These are phyloP conservation scores for Lentinula sp. DNA, from an alignment of 768 basidiomycete species.

Conservation along the genomic window DNA sequence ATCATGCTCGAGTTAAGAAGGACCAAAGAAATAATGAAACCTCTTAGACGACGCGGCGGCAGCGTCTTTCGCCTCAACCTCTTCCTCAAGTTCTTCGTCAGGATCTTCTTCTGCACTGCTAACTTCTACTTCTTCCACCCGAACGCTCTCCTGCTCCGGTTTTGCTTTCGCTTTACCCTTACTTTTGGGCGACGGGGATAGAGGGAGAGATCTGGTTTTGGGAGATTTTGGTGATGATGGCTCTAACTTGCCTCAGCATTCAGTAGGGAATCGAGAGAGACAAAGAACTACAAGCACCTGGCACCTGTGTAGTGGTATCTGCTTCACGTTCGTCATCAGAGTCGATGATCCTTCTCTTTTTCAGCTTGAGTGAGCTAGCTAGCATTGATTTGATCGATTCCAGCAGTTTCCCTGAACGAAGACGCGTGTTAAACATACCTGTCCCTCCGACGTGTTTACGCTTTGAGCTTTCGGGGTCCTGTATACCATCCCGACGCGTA, in stretches of 20 bases:
- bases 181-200: constrained; percentile 4
- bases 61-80: constrained; percentile 26
- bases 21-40: constrained; percentile 30
- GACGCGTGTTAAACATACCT: background rate
- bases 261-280: background rate
- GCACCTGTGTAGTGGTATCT: background rate
- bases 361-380: constrained; percentile 29
- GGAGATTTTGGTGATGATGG: background rate
- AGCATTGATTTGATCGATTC: background rate
- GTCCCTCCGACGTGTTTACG: constrained; percentile 22
- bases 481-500: background rate
- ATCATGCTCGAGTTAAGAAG: background rate
- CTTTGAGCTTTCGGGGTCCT: constrained; percentile 28
- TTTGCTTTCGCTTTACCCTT: constrained; percentile 23
- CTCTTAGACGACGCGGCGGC: constrained; percentile 50
- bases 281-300: background rate
- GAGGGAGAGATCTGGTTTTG: background rate
- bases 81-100: constrained; percentile 38
- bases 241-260: background rate
- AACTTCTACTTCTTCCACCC: constrained; percentile 22
- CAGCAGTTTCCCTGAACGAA: background rate
- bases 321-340: constrained; percentile 47
- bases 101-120: constrained; percentile 26
- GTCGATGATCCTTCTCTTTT: constrained; percentile 47
- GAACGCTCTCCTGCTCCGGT: constrained; percentile 20